Percentiles rank a stretch among this genome's conserved stretches.
These are phyloP conservation scores for Amoebophrya sp. DNA, from an alignment of 169 alveolate species.

Conservation along the genomic window DNA sequence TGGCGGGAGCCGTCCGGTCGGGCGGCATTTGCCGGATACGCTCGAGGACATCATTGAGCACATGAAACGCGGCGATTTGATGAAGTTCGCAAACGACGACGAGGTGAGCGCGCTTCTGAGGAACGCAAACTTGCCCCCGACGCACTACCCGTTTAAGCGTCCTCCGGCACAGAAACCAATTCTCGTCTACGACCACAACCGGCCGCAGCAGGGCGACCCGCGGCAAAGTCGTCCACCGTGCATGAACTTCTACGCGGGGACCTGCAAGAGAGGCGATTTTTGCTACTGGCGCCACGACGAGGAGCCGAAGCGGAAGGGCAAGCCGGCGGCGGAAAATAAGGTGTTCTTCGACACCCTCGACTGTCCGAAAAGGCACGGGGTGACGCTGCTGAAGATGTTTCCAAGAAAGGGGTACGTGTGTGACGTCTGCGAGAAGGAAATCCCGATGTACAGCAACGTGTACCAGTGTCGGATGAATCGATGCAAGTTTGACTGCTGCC, in stretches of 20 bases:
- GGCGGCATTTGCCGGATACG: background rate
- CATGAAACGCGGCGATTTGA: background rate
- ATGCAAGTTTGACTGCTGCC: slow-evolving; percentile 3
- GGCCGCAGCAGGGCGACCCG: background rate
- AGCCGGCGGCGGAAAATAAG: background rate
- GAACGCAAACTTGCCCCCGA: background rate
- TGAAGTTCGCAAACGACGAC: background rate
- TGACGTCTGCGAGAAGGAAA: background rate
- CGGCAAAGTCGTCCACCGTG: background rate
- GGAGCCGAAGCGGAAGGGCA: background rate
- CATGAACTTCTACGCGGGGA: background rate
- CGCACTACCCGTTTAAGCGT: background rate
- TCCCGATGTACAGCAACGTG: background rate
- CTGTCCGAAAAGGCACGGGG: slow-evolving; percentile 2
- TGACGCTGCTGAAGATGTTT: background rate
- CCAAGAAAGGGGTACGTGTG: background rate
- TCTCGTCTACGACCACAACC: background rate
- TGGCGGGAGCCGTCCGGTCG: background rate
- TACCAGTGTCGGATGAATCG: background rate
- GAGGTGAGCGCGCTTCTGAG: background rate
- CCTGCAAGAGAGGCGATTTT: background rate
- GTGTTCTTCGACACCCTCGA: background rate
- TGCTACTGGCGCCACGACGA: background rate
- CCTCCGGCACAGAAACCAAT: slow-evolving; percentile 12
- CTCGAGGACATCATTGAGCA: background rate